Conservation (phyloP, 305 asterid species). For the Solanum hybrid region DNA sequence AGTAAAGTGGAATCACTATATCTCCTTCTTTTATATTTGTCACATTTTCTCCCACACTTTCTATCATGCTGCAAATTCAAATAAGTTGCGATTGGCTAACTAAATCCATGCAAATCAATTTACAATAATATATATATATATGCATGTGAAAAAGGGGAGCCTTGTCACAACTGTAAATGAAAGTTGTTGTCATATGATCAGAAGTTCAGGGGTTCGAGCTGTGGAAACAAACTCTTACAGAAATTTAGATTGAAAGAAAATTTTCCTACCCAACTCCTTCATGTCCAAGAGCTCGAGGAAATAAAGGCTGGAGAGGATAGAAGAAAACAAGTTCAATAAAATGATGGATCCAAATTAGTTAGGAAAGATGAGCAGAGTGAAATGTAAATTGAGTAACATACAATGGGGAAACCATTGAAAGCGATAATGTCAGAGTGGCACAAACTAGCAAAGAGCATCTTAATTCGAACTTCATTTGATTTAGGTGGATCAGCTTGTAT, state of each 20-base stretch:
- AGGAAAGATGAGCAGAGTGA: not conserved
- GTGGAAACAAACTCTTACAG: not conserved
- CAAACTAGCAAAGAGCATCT: not conserved
- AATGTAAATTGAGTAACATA: not conserved
- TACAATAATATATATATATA: not conserved
- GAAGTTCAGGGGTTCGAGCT: not conserved
- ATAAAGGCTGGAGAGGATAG: not conserved
- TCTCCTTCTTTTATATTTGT: not conserved
- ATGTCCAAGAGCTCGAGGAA: not conserved
- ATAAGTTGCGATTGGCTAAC: not conserved
- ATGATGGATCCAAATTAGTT: not conserved
- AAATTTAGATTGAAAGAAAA: not conserved
- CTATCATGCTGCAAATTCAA: not conserved
- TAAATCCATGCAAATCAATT: not conserved
- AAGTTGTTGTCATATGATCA: no score
- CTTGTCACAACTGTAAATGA: not conserved
- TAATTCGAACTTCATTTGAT: not conserved
- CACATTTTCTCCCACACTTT: not conserved
- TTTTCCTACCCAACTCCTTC: not conserved
- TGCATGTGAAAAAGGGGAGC: not conserved
- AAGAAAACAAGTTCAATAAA: not conserved
- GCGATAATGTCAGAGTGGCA: not conserved
- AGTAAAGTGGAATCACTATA: slow-evolving; percentile 43
- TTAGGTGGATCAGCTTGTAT: not conserved
- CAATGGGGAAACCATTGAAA: not conserved